Conservation (phyloP, 805 yeast species). For the Starmera caribaea region DNA sequence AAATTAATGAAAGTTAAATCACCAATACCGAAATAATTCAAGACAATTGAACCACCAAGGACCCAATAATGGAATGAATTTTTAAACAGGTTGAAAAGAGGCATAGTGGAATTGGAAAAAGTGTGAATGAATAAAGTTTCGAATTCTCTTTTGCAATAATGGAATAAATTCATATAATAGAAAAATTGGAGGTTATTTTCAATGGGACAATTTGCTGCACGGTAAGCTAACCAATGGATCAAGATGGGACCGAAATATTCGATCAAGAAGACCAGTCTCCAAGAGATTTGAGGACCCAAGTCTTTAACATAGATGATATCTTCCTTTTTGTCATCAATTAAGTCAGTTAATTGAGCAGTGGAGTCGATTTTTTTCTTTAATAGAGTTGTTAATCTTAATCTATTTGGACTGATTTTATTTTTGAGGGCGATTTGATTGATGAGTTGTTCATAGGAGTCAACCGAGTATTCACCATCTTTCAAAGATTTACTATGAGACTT, state of each 20-base stretch:
- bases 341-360: too few relatives aligned
- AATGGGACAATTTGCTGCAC: conserved; percentile 19
- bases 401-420: conserved; percentile 11
- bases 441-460: conserved; percentile 2
- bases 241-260: conserved; percentile 89
- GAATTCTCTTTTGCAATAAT: conserved; percentile 79
- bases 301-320: conserved; percentile 64
- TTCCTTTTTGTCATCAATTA: conserved; percentile 3
- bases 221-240: conserved; percentile 64
- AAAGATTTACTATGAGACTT: conserved; percentile 53
- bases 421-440: neutral
- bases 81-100: conserved; percentile 74
- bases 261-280: conserved; percentile 82
- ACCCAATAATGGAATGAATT: conserved; percentile 91
- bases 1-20: conserved; percentile 22
- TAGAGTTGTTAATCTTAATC: conserved; percentile 18
- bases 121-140: conserved; percentile 81
- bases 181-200: conserved; percentile 18
- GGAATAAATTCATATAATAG: conserved; percentile 47
- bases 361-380: too few relatives aligned
- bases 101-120: conserved; percentile 91
- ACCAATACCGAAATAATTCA: conserved; percentile 48
- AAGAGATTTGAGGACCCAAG: conserved; percentile 85
- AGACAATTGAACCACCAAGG: conserved; percentile 58
- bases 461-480: conserved; percentile 31